Conservation (phyloP, 1,284 basidiomycete genomes). For the Pascua sp. region DNA sequence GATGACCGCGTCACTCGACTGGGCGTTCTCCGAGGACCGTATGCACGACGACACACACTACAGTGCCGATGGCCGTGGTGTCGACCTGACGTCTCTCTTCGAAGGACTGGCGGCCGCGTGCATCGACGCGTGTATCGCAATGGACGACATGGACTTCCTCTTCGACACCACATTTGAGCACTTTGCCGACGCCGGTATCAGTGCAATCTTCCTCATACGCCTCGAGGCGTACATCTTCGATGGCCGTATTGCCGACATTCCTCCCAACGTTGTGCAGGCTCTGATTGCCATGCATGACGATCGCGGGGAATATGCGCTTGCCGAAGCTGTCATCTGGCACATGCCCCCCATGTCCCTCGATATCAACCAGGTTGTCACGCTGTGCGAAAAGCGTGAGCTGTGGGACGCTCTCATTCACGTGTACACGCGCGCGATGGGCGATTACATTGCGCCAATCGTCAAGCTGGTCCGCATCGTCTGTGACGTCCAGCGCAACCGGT, state of each 20-base stretch:
- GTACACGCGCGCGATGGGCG: constrained; percentile 79
- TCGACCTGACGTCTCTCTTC: constrained; percentile 85
- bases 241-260: constrained; percentile 67
- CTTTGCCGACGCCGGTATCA: constrained; percentile 80
- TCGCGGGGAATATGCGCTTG: constrained; percentile 66
- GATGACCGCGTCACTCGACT: constrained; percentile 80
- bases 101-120: constrained; percentile 80
- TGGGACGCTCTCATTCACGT: constrained; percentile 96
- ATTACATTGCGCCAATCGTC: constrained; percentile 85
- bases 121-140: constrained; percentile 74
- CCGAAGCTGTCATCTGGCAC: constrained; percentile 91
- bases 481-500: constrained; percentile 57
- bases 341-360: constrained; percentile 88
- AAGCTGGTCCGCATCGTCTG: constrained; percentile 75
- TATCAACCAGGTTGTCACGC: constrained; percentile 82
- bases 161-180: constrained; percentile 90
- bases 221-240: constrained; percentile 81
- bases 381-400: constrained; percentile 77
- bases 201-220: constrained; percentile 78
- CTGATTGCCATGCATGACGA: constrained; percentile 76
- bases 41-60: constrained; percentile 83
- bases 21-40: constrained; percentile 91
- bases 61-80: constrained; percentile 77
- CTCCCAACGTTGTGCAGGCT: constrained; percentile 81
- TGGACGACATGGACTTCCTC: constrained; percentile 76